phyloP scores from a whole-genome alignment of 2,329 filamentous ascomycete genomes.

The Alternaria triticimaculans region DNA sequence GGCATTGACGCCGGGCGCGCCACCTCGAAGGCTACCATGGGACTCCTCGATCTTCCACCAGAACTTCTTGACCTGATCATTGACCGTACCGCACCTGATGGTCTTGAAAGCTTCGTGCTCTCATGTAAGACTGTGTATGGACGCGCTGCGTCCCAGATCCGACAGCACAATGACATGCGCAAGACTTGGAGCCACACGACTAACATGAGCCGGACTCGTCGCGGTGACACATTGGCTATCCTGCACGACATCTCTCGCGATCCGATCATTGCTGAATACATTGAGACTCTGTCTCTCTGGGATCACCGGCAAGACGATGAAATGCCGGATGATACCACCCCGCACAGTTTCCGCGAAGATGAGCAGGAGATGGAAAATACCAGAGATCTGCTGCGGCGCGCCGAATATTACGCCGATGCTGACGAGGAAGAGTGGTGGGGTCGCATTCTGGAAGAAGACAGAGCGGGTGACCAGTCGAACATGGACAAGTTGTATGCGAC shows the following conservation, averaged over 20 bases:
- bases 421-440: slow-evolving; percentile 38
- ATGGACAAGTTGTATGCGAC: slow-evolving; percentile 29
- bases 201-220: slow-evolving; percentile 19
- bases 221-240: slow-evolving; percentile 30
- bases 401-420: slow-evolving; percentile 22
- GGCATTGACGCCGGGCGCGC: neutral
- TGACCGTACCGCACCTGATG: slow-evolving; percentile 31
- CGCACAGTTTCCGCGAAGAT: slow-evolving; percentile 28
- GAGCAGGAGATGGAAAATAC: slow-evolving; percentile 26
- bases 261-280: slow-evolving; percentile 39
- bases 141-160: slow-evolving; percentile 34
- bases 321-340: neutral
- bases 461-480: slow-evolving; percentile 10
- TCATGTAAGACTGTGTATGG: slow-evolving; percentile 37
- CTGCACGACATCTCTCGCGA: slow-evolving; percentile 36
- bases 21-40: slow-evolving; percentile 22
- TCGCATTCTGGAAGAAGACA: slow-evolving; percentile 33
- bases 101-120: slow-evolving; percentile 40
- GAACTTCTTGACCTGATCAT: slow-evolving; percentile 45
- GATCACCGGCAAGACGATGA: slow-evolving; percentile 20
- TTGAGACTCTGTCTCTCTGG: slow-evolving; percentile 37
- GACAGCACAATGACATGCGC: slow-evolving; percentile 36
- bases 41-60: slow-evolving; percentile 40
- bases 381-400: slow-evolving; percentile 22
- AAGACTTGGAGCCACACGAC: slow-evolving; percentile 32